These are phyloP conservation scores for Kalanchoe fedtschenkoi DNA, from an alignment of 164 flowering plant genomes.

Conservation along the genomic window DNA sequence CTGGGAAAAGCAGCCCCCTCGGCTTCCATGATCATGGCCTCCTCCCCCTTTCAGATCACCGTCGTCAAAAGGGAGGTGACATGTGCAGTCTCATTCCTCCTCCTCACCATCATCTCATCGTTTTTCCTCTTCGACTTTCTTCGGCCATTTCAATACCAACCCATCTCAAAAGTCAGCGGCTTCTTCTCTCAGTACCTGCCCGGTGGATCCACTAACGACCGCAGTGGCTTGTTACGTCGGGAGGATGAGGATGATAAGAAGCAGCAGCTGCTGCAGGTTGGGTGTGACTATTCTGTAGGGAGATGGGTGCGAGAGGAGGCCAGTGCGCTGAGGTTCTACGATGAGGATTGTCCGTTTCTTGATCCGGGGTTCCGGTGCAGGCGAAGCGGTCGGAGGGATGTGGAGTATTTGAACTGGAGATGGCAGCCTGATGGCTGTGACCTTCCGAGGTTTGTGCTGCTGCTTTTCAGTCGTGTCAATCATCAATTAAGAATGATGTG, in stretches of 20 bases:
- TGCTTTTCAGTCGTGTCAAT: too few relatives aligned
- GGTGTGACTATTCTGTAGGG: constrained; percentile 51
- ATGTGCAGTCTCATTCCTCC: constrained; percentile 11
- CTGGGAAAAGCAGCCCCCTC: not conserved
- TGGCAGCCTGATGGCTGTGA: constrained; percentile 64
- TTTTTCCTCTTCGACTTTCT: constrained; percentile 10
- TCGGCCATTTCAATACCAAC: constrained; percentile 12
- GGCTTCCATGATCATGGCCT: not conserved
- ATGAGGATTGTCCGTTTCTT: constrained; percentile 49
- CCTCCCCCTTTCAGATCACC: not conserved
- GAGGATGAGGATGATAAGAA: too few relatives aligned
- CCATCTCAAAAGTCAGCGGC: constrained; percentile 7
- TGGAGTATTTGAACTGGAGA: constrained; percentile 44
- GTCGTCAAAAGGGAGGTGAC: constrained; percentile 1
- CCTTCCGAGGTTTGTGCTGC: constrained; percentile 46
- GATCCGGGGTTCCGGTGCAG: constrained; percentile 65
- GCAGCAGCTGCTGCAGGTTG: not conserved
- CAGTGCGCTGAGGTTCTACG: constrained; percentile 15
- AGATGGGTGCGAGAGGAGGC: constrained; percentile 48
- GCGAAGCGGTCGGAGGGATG: constrained; percentile 40
- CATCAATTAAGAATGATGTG: too few relatives aligned
- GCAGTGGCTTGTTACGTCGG: not conserved
- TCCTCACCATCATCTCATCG: constrained; percentile 18
- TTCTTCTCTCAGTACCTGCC: constrained; percentile 3
- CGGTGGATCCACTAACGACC: not conserved